Conservation (phyloP, 805 yeast species). For the Saccharomycopsis lassenensis region DNA sequence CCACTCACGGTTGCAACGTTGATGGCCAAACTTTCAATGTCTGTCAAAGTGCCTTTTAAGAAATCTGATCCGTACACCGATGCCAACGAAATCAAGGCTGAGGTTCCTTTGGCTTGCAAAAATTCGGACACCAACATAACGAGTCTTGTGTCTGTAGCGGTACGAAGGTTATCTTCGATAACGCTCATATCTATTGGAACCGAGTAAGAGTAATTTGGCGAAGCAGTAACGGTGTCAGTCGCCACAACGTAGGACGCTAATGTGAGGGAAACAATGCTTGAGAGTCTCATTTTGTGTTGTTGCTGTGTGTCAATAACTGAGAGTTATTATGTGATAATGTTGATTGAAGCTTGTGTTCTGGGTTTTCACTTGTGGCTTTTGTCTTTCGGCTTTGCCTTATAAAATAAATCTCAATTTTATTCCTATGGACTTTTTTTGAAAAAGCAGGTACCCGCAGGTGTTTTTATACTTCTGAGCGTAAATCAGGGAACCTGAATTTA, state of each 20-base stretch:
- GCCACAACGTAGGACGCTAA: neutral
- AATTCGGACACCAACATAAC: constrained; percentile 14
- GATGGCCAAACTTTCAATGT: constrained; percentile 14
- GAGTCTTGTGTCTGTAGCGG: constrained; percentile 16
- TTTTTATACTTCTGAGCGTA: no score
- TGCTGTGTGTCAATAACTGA: no score
- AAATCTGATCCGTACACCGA: constrained; percentile 16
- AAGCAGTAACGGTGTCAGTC: neutral
- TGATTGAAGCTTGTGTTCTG: no score
- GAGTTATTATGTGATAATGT: no score
- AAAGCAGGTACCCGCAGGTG: no score
- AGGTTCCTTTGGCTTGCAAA: constrained; percentile 17
- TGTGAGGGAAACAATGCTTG: neutral
- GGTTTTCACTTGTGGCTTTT: no score
- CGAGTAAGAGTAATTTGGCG: constrained; percentile 9
- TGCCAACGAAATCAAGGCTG: constrained; percentile 18
- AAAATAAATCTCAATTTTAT: no score
- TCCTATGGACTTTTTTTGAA: no score
- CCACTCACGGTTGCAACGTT: constrained; percentile 15
- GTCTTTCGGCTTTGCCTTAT: no score
- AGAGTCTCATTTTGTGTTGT: no score
- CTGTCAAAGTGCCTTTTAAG: constrained; percentile 14
- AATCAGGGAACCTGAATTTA: no score
- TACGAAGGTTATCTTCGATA: constrained; percentile 8
- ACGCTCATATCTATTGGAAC: constrained; percentile 13